Percentiles rank a stretch among this genome's conserved stretches.
Evolutionary conservation across 108 stramenopile species (phyloP).

Genomic region (Asterionellopsis glacialis): DNA sequence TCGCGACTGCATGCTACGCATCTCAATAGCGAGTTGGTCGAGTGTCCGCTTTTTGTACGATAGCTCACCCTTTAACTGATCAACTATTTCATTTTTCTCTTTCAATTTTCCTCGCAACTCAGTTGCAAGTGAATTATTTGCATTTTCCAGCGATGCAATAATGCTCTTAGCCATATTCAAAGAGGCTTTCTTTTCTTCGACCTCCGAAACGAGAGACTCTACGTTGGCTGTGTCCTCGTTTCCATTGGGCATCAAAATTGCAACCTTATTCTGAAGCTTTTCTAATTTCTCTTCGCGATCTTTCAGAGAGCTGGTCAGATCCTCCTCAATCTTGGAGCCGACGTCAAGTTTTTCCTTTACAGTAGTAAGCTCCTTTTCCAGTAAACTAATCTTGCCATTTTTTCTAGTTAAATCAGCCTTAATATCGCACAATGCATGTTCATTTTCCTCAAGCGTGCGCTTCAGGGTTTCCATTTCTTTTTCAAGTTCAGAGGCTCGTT

Average conservation of each 20-base stretch:
- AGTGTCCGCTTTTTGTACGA: conserved; percentile 27
- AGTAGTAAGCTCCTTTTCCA: no score
- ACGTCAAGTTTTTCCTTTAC: not conserved
- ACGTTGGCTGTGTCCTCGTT: conserved; percentile 15
- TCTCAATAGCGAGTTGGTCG: conserved; percentile 42
- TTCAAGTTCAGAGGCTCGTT: not conserved
- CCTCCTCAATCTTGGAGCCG: no score
- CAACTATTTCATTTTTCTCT: conserved; percentile 39
- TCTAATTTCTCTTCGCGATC: no score
- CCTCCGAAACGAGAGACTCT: conserved; percentile 20
- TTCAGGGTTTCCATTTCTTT: conserved; percentile 7
- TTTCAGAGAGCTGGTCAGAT: no score
- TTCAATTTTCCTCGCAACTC: conserved; percentile 44
- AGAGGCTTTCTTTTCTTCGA: conserved; percentile 31
- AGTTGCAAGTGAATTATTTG: conserved; percentile 38
- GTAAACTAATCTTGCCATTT: not conserved
- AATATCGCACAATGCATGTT: not conserved
- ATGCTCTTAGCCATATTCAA: conserved; percentile 60
- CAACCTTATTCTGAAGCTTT: no score
- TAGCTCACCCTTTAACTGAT: conserved; percentile 18
- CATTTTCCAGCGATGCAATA: conserved; percentile 51
- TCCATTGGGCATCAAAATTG: not conserved
- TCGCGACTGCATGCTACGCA: conserved; percentile 38
- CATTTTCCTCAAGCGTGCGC: not conserved
- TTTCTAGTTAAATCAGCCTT: not conserved